phyloP scores from a whole-genome alignment of 768 basidiomycete genomes.

The Clitopilus passeckerianus region DNA sequence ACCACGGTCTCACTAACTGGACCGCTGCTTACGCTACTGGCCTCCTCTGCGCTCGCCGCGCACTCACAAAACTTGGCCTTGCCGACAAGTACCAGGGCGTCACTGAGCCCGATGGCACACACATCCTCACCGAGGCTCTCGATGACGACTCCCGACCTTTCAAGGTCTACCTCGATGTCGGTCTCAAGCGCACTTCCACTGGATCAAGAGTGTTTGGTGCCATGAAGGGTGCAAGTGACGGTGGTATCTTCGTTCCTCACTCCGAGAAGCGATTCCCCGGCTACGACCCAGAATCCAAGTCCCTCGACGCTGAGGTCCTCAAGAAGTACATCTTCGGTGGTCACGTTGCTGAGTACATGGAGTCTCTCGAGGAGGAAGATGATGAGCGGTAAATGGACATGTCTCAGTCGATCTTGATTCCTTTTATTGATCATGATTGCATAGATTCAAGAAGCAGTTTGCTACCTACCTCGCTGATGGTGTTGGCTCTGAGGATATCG shows the following conservation, averaged over 20 bases:
- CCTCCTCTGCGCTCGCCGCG: slow-evolving; percentile 90
- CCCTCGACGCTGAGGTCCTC: slow-evolving; percentile 88
- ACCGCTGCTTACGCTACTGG: slow-evolving; percentile 97
- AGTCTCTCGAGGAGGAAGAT: slow-evolving; percentile 98
- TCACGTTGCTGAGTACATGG: slow-evolving; percentile 99
- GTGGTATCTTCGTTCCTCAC: slow-evolving; percentile 97
- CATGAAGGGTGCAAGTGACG: slow-evolving; percentile 97
- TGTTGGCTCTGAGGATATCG: slow-evolving; percentile 93
- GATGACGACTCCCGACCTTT: slow-evolving; percentile 97
- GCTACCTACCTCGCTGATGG: slow-evolving; percentile 92
- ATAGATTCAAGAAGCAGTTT: slow-evolving; percentile 97
- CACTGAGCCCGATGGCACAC: slow-evolving; percentile 82
- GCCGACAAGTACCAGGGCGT: slow-evolving; percentile 98
- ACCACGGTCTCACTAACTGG: slow-evolving; percentile 99
- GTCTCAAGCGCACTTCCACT: slow-evolving; percentile 95
- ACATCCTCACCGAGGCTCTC: slow-evolving; percentile 77
- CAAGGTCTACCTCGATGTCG: slow-evolving; percentile 98
- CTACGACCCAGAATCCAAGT: slow-evolving; percentile 89
- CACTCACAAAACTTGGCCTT: slow-evolving; percentile 90
- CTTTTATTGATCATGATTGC: background rate
- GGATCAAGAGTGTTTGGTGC: slow-evolving; percentile 98
- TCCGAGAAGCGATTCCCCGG: slow-evolving; percentile 98
- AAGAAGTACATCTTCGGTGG: slow-evolving; percentile 98
- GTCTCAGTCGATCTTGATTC: background rate
- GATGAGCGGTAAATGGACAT: slow-evolving; percentile 71